Evolutionary conservation across 257 asterid species (phyloP).

Genomic region (Ilex aquifolium): DNA sequence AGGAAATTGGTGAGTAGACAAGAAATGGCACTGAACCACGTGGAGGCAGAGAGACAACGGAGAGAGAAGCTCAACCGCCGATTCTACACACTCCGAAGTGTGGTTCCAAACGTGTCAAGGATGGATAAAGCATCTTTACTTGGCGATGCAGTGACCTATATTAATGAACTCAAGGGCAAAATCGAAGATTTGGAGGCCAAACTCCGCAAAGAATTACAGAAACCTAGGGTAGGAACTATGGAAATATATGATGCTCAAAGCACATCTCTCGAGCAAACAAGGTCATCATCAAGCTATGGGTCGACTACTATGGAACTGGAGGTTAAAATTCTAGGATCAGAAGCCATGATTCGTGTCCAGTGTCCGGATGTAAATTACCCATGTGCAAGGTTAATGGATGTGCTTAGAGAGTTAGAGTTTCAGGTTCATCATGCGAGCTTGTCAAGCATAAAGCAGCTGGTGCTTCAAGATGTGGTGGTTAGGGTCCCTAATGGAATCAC

Average conservation of each 20-base stretch:
- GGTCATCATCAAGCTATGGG: not conserved
- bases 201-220: not conserved
- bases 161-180: slow-evolving; percentile 30
- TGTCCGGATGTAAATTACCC: slow-evolving; percentile 26
- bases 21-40: slow-evolving; percentile 21
- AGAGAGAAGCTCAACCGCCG: slow-evolving; percentile 39
- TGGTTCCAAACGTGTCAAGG: slow-evolving; percentile 39
- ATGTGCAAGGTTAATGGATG: slow-evolving; percentile 25
- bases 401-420: slow-evolving; percentile 22
- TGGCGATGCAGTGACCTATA: slow-evolving; percentile 38
- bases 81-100: slow-evolving; percentile 39
- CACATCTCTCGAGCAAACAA: slow-evolving; percentile 3
- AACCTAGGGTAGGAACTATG: not conserved
- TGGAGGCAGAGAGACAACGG: slow-evolving; percentile 39
- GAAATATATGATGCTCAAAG: slow-evolving; percentile 15
- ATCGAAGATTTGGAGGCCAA: slow-evolving; percentile 17
- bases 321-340: slow-evolving; percentile 29
- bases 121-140: slow-evolving; percentile 46
- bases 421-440: slow-evolving; percentile 23
- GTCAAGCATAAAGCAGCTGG: slow-evolving; percentile 18
- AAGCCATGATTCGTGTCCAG: slow-evolving; percentile 26
- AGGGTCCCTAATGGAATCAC: slow-evolving; percentile 21
- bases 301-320: slow-evolving; percentile 11
- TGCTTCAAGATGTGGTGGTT: slow-evolving; percentile 37
- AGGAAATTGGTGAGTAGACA: not conserved